Evolutionary conservation across 208 protist genomes (phyloP), one percentile per base, ranked within the genome.

Genomic region (Trypanosomatidae sp.): DNA sequence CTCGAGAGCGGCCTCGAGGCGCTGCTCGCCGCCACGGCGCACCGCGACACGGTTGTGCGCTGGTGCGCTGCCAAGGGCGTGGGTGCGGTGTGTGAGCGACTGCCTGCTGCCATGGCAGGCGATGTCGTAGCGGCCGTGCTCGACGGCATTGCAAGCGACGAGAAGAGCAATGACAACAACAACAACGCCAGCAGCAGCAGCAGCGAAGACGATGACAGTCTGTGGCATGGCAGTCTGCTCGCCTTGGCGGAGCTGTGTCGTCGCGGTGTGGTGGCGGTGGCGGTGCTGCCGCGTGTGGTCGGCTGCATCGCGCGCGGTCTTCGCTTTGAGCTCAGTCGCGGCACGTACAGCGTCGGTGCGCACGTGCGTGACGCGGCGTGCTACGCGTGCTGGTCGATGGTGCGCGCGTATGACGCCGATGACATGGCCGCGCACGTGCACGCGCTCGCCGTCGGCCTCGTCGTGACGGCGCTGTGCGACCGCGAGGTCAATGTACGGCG

Each of bases 351-450:
- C 43, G 95, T 99, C 13, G 98, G 97, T 1, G 70, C 93, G 1
- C 81, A 98, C 58, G 98, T 99, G 22, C 77, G 98, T 20, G 98
- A 99, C 69, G 90, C 97, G 18, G 96, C 96, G 38, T 99, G 96
- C 59, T 99, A 98, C 71, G 80, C 97, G 1, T 95, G 81, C 63
- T 99, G 98, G 97, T 97, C 96, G 21, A 90, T 99, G 21, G 97
- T 96, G 5, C 81, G 97, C 39, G 95, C 96, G 5, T 99, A 99
- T 69, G 83, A 92, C 38, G 74, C 92, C 6, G 39, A 40, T 0
- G 74, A 97, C 42, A 70, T 99, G 24, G 50, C 64, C 30, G 43
- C 51, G 28, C 75, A 96, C 60, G 84, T 97, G 21, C 53, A 71
- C 23, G 33, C 57, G 26, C 65, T 97, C 13, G 80, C 77, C 42